Base-by-base conservation (phyloP, 345 rosid species). In the Euclidium syriacum region DNA sequence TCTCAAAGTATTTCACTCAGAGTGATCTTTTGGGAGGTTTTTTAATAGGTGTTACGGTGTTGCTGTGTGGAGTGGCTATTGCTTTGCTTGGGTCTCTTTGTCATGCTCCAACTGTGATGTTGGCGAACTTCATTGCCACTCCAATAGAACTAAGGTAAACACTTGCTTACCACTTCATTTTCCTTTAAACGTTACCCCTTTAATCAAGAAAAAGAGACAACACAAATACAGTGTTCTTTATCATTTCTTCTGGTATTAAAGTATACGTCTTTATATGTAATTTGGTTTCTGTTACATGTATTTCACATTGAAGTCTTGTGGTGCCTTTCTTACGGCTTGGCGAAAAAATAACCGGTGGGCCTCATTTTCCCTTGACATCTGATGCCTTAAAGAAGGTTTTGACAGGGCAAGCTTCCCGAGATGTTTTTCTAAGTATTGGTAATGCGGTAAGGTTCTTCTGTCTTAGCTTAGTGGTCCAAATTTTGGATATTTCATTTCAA, bases 291-390 rank as follows among this genome's bases (percentile, higher is more conserved):
- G 19, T 7, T 25, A 6, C 4, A 3, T 38, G 8, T 72, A 8
- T 72, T 67, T 69, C 53, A 10, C 41, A 34, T 72, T 65, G 64
- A 67, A 92, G 98, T 72, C 85, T 92, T 62, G 58, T 92, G 44
- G 81, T 92, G 52, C 98, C 98, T 23, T 92, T 92, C 85, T 76
- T 92, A 84, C 95, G 98, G 32, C 75, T 92, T 50, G 98, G 96
- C 4, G 97, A 92, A 77, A 48, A 52, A 29, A 29, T 92, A 10
- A 53, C 82, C 2, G 96, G 96, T 16, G 98, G 98, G 53, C 76
- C 95, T 44, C 95, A 81, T 82, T 92, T 92, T 78, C 86, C 95
- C 7, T 73, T 92, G 54, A 83, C 91, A 38, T 73, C 98, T 19
- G 98, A 87, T 79, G 97, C 95, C 3, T 47, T 92, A 68, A 89